These are phyloP conservation scores for Hysterium pulicare DNA, from an alignment of 2,329 filamentous ascomycete species.

Conservation along the genomic window DNA sequence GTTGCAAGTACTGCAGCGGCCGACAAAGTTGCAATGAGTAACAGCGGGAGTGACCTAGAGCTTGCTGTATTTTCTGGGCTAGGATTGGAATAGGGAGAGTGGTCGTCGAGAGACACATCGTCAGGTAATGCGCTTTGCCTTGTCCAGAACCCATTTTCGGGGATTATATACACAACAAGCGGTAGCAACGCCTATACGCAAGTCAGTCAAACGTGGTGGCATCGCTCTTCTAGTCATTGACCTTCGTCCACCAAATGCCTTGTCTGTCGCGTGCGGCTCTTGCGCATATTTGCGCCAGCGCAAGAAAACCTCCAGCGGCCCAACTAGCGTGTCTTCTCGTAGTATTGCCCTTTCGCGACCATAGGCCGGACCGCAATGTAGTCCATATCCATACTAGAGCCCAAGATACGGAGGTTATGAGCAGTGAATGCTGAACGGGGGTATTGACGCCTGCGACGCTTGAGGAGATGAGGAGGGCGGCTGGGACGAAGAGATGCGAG, in stretches of 20 bases:
- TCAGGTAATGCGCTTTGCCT: conserved; percentile 23
- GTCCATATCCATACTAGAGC: conserved; percentile 35
- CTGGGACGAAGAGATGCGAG: conserved; percentile 29
- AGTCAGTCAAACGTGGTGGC: conserved; percentile 15
- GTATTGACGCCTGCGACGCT: conserved; percentile 32
- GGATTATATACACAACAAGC: conserved; percentile 27
- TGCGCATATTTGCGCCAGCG: conserved; percentile 43
- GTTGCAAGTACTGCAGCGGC: conserved; percentile 35
- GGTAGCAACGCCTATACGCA: conserved; percentile 32
- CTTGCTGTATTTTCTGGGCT: conserved; percentile 14
- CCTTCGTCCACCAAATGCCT: conserved; percentile 47
- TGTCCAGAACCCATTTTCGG: conserved; percentile 23
- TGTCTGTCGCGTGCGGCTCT: conserved; percentile 42
- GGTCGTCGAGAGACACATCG: conserved; percentile 18
- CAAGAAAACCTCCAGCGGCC: conserved; percentile 42
- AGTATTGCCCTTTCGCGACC: conserved; percentile 21
- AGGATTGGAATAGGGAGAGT: conserved; percentile 13
- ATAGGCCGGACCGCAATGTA: conserved; percentile 30
- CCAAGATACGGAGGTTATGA: conserved; percentile 44
- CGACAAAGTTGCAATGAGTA: conserved; percentile 34
- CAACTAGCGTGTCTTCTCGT: conserved; percentile 30
- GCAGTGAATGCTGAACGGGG: conserved; percentile 39
- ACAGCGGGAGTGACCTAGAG: conserved; percentile 22
- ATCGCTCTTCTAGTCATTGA: conserved; percentile 16
- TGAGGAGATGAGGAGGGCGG: conserved; percentile 34